phyloP scores from a whole-genome alignment of 495 filamentous ascomycete species.

The Penicillium angulare region DNA sequence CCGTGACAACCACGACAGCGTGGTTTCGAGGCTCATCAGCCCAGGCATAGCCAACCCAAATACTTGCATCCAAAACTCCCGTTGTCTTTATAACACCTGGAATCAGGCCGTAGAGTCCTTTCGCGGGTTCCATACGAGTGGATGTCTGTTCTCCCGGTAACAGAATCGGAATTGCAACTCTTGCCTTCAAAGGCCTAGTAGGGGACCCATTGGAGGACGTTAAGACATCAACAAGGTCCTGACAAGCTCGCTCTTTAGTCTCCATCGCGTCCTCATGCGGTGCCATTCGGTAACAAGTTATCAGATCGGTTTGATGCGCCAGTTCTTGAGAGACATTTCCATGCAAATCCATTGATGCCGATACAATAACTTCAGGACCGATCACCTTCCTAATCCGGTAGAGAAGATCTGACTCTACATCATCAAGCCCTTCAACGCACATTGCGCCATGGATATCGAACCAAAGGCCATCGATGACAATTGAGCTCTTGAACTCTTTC shows the following conservation, averaged over 20 bases:
- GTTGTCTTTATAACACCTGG: conserved; percentile 39
- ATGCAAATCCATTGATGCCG: conserved; percentile 57
- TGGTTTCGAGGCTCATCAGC: conserved; percentile 58
- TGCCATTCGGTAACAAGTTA: conserved; percentile 57
- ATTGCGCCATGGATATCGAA: conserved; percentile 61
- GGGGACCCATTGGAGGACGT: background rate
- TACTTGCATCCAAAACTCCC: conserved; percentile 51
- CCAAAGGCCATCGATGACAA: conserved; percentile 50
- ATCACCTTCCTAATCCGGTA: conserved; percentile 46
- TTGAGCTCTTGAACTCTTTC: conserved; percentile 26
- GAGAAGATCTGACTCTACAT: conserved; percentile 52
- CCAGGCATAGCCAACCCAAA: conserved; percentile 63
- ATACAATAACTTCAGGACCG: conserved; percentile 49
- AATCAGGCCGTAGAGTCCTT: conserved; percentile 51
- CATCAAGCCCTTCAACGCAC: conserved; percentile 53
- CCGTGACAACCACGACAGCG: conserved; percentile 52
- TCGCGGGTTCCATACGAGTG: conserved; percentile 53
- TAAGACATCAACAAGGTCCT: conserved; percentile 47
- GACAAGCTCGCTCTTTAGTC: conserved; percentile 55
- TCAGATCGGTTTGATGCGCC: conserved; percentile 50
- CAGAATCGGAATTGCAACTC: conserved; percentile 54
- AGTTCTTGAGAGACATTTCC: conserved; percentile 55
- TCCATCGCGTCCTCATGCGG: conserved; percentile 52
- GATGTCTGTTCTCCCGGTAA: conserved; percentile 59
- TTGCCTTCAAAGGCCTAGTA: conserved; percentile 50